Base-by-base conservation (phyloP, 106 monocot species). In the Acorus calamus region DNA sequence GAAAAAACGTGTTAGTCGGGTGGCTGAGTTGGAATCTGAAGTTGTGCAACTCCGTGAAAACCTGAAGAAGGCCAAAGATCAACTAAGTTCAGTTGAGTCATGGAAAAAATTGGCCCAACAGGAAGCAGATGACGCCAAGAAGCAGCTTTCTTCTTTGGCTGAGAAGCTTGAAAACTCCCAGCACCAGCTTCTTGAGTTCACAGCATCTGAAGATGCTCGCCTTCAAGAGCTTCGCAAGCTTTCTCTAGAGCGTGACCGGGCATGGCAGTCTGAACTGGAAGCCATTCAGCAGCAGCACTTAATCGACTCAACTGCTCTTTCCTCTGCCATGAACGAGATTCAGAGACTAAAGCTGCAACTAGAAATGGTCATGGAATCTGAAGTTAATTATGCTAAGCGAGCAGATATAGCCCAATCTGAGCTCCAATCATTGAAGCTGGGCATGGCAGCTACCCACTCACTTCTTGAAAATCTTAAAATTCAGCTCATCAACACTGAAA, bases 211-310 rank as follows among this genome's bases (percentile, higher is more conserved):
- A 54, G 85, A 91, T 51, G 53, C 59, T 46, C 69, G 84, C 47
- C 69, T 87, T 43, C 73, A 77, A 62, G 90, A 91, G 73, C 78
- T 96, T 3, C 69, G 75, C 44, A 74, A 79, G 58, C 67, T 87
- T 55, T 80, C 81, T 49, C 77, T 80, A 53, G 82, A 85, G 59
- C 70, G 82, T 2, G 94, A 96, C 53, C 63, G 64, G 4, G 79
- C 78, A 9, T 90, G 90, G 94, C 78, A 84, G 67, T 84, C 90
- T 7, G 90, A 96, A 64, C 84, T 96, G 0, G 84, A 84, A 52
- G 87, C 91, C 48, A 67, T 83, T 45, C 81, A 85, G 62, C 77
- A 86, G 10, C 86, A 94, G 50, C 84, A 80, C 3, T 76, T 82
- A 4, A 66, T 63, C 47, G 94, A 90, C 68, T 76, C 74, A 0